Conservation (phyloP, 2,329 filamentous ascomycete species). For the Aspergillus sp. region DNA sequence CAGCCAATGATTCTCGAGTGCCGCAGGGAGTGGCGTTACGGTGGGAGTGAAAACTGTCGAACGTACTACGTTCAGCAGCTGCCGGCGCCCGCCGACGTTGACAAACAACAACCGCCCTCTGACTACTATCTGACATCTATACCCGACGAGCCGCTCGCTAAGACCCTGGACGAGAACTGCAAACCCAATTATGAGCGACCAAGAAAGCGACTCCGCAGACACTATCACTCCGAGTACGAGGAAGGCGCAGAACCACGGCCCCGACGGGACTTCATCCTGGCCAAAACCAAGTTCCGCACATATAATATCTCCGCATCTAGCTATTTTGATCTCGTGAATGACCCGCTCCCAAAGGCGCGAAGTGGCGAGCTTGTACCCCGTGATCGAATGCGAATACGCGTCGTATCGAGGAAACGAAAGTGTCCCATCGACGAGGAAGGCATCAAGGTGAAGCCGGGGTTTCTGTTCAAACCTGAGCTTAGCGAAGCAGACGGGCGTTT, state of each 20-base stretch:
- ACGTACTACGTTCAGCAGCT: constrained; percentile 62
- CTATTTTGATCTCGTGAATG: constrained; percentile 46
- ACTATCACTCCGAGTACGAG: constrained; percentile 43
- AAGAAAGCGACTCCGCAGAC: constrained; percentile 36
- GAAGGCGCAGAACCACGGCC: constrained; percentile 18
- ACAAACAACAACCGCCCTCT: constrained; percentile 14
- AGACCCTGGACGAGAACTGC: constrained; percentile 25
- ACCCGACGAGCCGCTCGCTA: constrained; percentile 30
- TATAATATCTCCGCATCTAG: constrained; percentile 42
- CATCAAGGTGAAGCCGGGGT: constrained; percentile 22
- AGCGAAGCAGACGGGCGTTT: constrained; percentile 23
- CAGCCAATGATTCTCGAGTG: constrained; percentile 64
- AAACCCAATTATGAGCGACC: constrained; percentile 37
- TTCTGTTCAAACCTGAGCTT: constrained; percentile 32
- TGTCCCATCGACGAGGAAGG: constrained; percentile 37
- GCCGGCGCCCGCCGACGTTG: constrained; percentile 28
- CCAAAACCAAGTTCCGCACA: constrained; percentile 44
- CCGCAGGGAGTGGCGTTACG: constrained; percentile 65
- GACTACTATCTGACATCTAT: constrained; percentile 18
- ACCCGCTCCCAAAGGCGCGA: constrained; percentile 27
- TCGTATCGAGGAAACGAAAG: constrained; percentile 44
- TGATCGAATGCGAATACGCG: constrained; percentile 43
- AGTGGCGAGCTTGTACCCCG: constrained; percentile 27
- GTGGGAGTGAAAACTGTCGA: constrained; percentile 58
- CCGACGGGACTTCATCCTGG: constrained; percentile 43